Evolutionary conservation across 768 basidiomycete species (phyloP).

Genomic region (Dioszegia aurantiaca): DNA sequence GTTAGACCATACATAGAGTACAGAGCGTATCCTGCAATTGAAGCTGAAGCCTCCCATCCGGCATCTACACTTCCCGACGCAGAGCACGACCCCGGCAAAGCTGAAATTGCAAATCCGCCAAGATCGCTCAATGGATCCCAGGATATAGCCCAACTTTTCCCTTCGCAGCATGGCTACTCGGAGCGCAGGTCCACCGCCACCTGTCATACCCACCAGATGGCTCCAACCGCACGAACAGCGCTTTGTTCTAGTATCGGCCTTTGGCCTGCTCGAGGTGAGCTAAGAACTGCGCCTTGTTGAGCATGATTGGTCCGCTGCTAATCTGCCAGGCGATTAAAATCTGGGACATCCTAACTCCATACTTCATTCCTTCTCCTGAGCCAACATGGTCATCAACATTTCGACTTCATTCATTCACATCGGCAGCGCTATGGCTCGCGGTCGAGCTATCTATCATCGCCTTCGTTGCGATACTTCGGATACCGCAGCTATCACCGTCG

Average conservation of each 20-base stretch:
- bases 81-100: too few species aligned
- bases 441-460: conserved; percentile 46
- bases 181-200: conserved; percentile 31
- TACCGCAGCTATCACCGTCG: conserved; percentile 52
- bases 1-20: too few species aligned
- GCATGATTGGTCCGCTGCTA: not conserved
- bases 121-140: not conserved
- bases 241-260: conserved; percentile 72
- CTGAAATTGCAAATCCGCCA: too few species aligned
- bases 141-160: not conserved
- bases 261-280: conserved; percentile 70
- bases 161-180: conserved; percentile 1
- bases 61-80: too few species aligned
- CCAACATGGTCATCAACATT: conserved; percentile 57
- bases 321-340: conserved; percentile 68
- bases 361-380: conserved; percentile 53
- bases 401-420: conserved; percentile 38
- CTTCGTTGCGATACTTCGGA: conserved; percentile 49
- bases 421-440: conserved; percentile 39
- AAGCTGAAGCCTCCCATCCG: too few species aligned
- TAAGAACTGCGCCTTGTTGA: too few species aligned
- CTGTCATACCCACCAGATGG: conserved; percentile 71
- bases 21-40: too few species aligned
- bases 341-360: conserved; percentile 64
- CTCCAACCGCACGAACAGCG: conserved; percentile 76